Percentiles rank a stretch among this genome's conserved stretches.
Evolutionary conservation across 345 rosid species (phyloP).

Genomic region (Lepidium sativum): DNA sequence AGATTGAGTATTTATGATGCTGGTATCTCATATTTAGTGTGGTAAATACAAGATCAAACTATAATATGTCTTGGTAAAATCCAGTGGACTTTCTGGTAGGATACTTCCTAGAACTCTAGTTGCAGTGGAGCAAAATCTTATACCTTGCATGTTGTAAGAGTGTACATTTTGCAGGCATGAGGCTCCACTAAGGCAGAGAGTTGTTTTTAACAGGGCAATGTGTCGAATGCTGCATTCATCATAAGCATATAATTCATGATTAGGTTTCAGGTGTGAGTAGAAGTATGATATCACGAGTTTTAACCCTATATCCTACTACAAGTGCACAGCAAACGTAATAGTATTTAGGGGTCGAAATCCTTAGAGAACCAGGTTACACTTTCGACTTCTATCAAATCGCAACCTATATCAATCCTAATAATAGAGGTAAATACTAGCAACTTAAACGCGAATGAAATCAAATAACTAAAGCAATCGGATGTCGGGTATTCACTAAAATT

Average conservation of each 20-base stretch:
- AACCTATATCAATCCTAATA: no score
- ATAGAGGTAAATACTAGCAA: no score
- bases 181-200: constrained; percentile 35
- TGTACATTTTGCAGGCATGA: constrained; percentile 46
- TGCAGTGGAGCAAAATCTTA: not conserved
- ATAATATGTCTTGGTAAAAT: not conserved
- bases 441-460: no score
- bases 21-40: constrained; percentile 1
- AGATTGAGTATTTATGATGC: constrained; percentile 1
- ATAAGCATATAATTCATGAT: not conserved
- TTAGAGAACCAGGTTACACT: no score
- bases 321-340: no score
- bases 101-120: not conserved
- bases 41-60: not conserved
- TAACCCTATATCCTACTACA: no score
- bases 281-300: no score
- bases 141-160: constrained; percentile 22
- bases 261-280: constrained; percentile 13
- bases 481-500: no score
- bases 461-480: no score
- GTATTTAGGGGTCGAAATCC: no score
- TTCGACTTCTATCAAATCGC: no score
- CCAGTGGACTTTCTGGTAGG: not conserved
- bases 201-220: constrained; percentile 3
- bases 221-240: constrained; percentile 30